Evolutionary conservation across 1,284 basidiomycete genomes (phyloP).

Genomic region (Boletus sp.): DNA sequence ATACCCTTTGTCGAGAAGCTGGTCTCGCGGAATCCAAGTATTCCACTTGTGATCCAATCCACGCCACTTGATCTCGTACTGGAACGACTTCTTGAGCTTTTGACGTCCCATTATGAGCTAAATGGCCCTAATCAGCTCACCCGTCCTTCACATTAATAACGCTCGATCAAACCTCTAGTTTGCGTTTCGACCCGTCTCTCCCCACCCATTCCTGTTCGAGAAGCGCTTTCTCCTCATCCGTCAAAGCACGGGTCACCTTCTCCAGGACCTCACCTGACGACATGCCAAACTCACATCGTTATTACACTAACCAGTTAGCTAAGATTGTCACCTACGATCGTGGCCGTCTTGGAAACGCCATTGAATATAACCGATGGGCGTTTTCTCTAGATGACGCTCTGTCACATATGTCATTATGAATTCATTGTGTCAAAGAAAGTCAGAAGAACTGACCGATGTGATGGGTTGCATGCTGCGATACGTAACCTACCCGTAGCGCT

Average conservation of each 20-base stretch:
- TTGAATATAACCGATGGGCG: conserved; percentile 93
- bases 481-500: conserved; percentile 92
- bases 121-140: conserved; percentile 4
- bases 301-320: conserved; percentile 13
- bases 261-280: conserved; percentile 78
- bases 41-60: conserved; percentile 93
- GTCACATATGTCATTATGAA: conserved; percentile 15
- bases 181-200: conserved; percentile 87
- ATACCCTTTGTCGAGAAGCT: conserved; percentile 87
- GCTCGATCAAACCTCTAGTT: conserved; percentile 67
- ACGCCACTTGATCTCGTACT: conserved; percentile 96
- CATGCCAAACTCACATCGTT: conserved; percentile 12
- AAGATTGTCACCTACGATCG: conserved; percentile 65
- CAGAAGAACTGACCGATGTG: conserved; percentile 63
- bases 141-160: conserved; percentile 5
- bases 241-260: conserved; percentile 87
- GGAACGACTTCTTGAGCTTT: conserved; percentile 95
- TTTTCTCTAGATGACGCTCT: conserved; percentile 94
- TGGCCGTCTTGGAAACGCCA: conserved; percentile 99
- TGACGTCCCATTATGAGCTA: conserved; percentile 92
- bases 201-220: conserved; percentile 90
- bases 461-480: conserved; percentile 97
- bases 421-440: conserved; percentile 17
- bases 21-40: conserved; percentile 91
- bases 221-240: conserved; percentile 80